Base-by-base conservation (phyloP, 2,329 filamentous ascomycete genomes). In the Microascus cirrosus region DNA sequence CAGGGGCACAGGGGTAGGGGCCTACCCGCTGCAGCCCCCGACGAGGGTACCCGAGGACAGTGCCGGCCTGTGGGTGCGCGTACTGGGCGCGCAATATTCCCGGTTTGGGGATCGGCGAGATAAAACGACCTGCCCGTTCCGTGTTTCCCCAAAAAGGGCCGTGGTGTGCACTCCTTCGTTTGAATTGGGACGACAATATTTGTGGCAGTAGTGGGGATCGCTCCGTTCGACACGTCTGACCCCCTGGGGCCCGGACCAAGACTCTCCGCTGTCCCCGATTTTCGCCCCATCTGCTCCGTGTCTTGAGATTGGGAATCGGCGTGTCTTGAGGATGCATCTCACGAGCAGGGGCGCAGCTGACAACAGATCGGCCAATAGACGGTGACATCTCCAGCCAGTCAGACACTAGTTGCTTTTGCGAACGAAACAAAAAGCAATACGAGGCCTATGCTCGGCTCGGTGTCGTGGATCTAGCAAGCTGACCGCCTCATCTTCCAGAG, bases 1-100 rank as follows among this genome's bases (percentile, higher is more conserved):
- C 55, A 56, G 55, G 54, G 55, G 55, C 53, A 56, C n/a, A 36
- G 32, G 55, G 45, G 20, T 22, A 42, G 55, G 42, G 45, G 55
- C 39, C 24, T n/a, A 3, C 18, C 20, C 32, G 34, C 34, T 56
- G 45, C 55, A 52, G 51, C 55, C 55, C 25, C 10, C 22, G n/a
- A 25, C 22, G 36, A 45, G 45, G n/a, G n/a, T 35, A 55, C 52
- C 32, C 42, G 22, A 32, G 15, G 54, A 56, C 55, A 50, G 45
- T 50, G 45, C 45, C 22, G 45, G n/a, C 6, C 20, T n/a, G 22
- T 8, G 24, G 24, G 45, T 13, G 20, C 12, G 22, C 45, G 22
- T 50, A 50, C 45, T 50, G 45, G 45, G 45, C 22, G 45, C 20
- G 45, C 36, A 42, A 42, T 42, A 3, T 42, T 42, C 18, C 45